Evolutionary conservation across 176 grass and related monocot species (phyloP), one percentile per base, ranked within the genome.

Genomic region (Pontederia paniculata): DNA sequence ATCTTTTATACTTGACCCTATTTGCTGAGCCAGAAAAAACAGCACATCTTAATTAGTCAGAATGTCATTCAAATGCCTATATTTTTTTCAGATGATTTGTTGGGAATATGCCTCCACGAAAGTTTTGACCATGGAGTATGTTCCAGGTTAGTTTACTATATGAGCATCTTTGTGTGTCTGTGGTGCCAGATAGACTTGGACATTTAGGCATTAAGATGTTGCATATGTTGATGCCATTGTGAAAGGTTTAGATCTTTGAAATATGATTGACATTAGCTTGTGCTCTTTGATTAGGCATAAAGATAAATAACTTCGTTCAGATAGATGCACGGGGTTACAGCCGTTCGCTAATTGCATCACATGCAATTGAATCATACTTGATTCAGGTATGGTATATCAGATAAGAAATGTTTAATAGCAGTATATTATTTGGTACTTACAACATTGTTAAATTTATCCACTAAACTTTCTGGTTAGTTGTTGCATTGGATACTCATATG

Each of bases 341-440:
- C 50, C 81, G 90, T 37, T 83, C 85, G 23, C 60, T 81, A 60
- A 81, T 96, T 79, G 90, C 90, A 23, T 78, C 82, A 23, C 90
- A 74, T 74, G 72, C 90, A 76, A 83, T 96, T 73, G 90, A 96
- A 61, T 86, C 90, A 64, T 96, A 96, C 56, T 79, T 96, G 55
- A 89, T 96, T 74, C 90, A 96, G 90, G 90, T 96, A 70, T 45
- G 48, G 59, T 44, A 45, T 69, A 49, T 73, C 73, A 25, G 12
- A 62, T 58, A 45, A 65, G 46, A 49, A 3, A 47, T 52, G 12
- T 50, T 45, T 70, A 17, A 16, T 31, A 5, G 5, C 5, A 5
- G 5, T 31, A 5, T 5, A 31, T 31, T 31, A 5, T 31, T 31
- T 31, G 25, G 25, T 31, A 31, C 25, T 31, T 31, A 31, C 25